A percentile compares a stretch with the other conserved stretches of the same genome.
phyloP scores from a whole-genome alignment of 2,329 filamentous ascomycete genomes.

The Tolypocladium inflatum region DNA sequence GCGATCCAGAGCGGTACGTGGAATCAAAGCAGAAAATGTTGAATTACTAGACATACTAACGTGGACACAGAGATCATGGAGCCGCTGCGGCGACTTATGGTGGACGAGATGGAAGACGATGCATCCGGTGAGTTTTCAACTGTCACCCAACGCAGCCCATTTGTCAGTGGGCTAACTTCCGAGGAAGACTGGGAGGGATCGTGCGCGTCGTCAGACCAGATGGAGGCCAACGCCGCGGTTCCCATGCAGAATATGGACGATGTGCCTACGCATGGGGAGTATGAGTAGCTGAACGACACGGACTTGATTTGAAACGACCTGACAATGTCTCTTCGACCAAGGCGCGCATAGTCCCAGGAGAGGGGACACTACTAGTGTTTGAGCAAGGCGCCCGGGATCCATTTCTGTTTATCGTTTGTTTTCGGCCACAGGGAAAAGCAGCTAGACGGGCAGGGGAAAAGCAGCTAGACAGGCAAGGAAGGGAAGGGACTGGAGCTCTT shows the following conservation, averaged over 20 bases:
- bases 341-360: neutral
- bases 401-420: neutral
- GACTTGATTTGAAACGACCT: slow-evolving; percentile 13
- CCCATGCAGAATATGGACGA: slow-evolving; percentile 25
- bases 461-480: neutral
- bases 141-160: neutral
- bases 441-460: neutral
- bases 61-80: slow-evolving; percentile 28
- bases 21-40: neutral
- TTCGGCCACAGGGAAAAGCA: neutral
- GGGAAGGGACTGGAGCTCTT: neutral
- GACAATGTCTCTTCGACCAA: neutral
- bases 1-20: slow-evolving; percentile 17
- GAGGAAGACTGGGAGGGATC: slow-evolving; percentile 45
- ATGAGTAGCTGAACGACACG: slow-evolving; percentile 27
- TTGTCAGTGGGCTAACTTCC: neutral
- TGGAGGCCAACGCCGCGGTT: slow-evolving; percentile 39
- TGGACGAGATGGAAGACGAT: slow-evolving; percentile 50
- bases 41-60: neutral
- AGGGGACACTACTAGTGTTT: neutral
- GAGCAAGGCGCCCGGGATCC: slow-evolving; percentile 4
- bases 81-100: slow-evolving; percentile 42
- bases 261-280: neutral
- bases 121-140: slow-evolving; percentile 41
- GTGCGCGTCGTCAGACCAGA: slow-evolving; percentile 42